A percentile compares a stretch with the other conserved stretches of the same genome.
phyloP scores from a whole-genome alignment of 352 stramenopile genomes.

The Globisporangium cylindrosporum region DNA sequence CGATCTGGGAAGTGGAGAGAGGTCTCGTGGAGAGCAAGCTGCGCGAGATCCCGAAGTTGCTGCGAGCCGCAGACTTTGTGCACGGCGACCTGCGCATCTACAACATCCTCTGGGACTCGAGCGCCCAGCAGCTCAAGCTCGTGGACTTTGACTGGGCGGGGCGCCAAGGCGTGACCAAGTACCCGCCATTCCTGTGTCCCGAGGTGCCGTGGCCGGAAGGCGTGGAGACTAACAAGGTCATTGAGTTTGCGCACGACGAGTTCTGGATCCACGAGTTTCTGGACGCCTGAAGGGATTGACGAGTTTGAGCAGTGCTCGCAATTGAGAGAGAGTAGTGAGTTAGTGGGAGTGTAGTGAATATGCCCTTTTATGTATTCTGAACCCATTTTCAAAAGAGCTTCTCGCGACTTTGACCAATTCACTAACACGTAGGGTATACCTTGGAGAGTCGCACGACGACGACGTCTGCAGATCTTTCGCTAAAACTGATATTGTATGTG shows the following conservation, averaged over 20 bases:
- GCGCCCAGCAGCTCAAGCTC: neutral
- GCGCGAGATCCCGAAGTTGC: neutral
- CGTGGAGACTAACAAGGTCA: conserved; percentile 5
- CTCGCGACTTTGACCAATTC: neutral
- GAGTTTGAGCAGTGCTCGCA: too few relatives aligned
- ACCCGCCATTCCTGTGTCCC: conserved; percentile 1
- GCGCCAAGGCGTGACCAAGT: neutral
- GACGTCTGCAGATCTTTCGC: too few relatives aligned
- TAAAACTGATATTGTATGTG: neutral
- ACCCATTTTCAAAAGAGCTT: neutral
- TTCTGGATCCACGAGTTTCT: conserved; percentile 10
- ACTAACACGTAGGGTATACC: too few relatives aligned
- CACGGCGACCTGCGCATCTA: conserved; percentile 8
- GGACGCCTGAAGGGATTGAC: neutral
- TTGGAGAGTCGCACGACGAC: too few relatives aligned
- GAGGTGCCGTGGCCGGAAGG: neutral
- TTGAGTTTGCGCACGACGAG: conserved; percentile 1
- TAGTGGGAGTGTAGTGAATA: too few relatives aligned
- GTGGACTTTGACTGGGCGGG: conserved; percentile 8
- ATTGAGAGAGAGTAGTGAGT: too few relatives aligned
- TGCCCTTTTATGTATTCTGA: neutral
- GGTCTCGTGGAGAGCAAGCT: neutral
- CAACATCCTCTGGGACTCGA: conserved; percentile 4
- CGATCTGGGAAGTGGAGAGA: conserved; percentile 1
- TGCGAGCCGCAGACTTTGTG: conserved; percentile 5